These are phyloP conservation scores for Xylariomycetidae sp. DNA, from an alignment of 2,329 filamentous ascomycete species.

Conservation along the genomic window DNA sequence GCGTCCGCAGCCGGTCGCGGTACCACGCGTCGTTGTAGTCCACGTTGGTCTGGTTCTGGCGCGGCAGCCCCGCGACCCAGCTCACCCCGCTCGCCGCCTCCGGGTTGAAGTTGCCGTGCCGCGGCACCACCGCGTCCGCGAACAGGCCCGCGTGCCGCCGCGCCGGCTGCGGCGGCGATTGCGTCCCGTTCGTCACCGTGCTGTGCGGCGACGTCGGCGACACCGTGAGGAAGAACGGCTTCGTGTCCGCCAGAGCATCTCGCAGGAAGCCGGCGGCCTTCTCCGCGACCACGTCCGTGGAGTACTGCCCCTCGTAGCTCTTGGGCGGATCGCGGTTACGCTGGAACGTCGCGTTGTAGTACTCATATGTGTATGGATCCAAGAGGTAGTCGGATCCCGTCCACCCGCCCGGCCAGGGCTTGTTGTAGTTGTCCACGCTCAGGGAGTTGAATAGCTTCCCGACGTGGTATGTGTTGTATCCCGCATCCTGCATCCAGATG, in stretches of 20 bases:
- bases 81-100: constrained; percentile 30
- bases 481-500: constrained; percentile 60
- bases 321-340: constrained; percentile 48
- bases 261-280: constrained; percentile 49
- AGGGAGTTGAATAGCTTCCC: constrained; percentile 69
- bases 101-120: constrained; percentile 61
- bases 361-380: constrained; percentile 57
- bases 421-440: constrained; percentile 53
- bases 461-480: constrained; percentile 66
- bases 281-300: constrained; percentile 44
- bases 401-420: constrained; percentile 48
- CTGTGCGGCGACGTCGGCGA: constrained; percentile 48
- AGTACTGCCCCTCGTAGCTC: constrained; percentile 48
- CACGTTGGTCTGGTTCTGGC: constrained; percentile 35
- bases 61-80: constrained; percentile 21
- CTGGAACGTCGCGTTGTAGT: constrained; percentile 54
- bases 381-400: constrained; percentile 44
- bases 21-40: constrained; percentile 46
- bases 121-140: constrained; percentile 49
- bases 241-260: constrained; percentile 39
- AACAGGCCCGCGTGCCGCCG: constrained; percentile 57
- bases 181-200: constrained; percentile 12
- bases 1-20: constrained; percentile 42
- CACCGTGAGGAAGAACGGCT: constrained; percentile 56
- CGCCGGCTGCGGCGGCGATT: constrained; percentile 46